Evolutionary conservation across 495 filamentous ascomycete genomes (phyloP).

Genomic region (Tetracladium marchalianum): DNA sequence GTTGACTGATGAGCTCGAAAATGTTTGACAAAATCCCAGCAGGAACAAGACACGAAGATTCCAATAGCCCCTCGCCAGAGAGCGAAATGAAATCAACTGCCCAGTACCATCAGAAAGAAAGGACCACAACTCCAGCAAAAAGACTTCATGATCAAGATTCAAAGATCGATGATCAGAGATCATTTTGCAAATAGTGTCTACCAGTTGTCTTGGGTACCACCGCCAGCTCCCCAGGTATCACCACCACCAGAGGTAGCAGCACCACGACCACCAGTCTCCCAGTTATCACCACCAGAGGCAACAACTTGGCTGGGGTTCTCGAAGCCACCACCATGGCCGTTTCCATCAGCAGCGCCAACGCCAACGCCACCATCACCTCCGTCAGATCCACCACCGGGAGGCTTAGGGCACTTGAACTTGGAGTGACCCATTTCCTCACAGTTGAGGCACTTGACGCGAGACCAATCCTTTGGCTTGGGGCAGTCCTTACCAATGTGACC

Average conservation of each 20-base stretch:
- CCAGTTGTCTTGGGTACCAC: not conserved
- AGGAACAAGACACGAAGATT: too few relatives aligned
- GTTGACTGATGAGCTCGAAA: too few relatives aligned
- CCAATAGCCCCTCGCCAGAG: too few relatives aligned
- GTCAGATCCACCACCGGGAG: not conserved
- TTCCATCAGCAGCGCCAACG: not conserved
- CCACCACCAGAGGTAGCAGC: not conserved
- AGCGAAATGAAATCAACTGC: too few relatives aligned
- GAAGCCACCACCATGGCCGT: not conserved
- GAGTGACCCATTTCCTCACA: slow-evolving; percentile 18
- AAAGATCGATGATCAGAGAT: too few relatives aligned
- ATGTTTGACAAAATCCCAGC: too few relatives aligned
- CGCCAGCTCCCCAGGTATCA: not conserved
- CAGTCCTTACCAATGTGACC: slow-evolving; percentile 71
- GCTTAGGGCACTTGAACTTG: slow-evolving; percentile 15
- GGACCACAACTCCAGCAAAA: too few relatives aligned
- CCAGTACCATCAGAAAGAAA: too few relatives aligned
- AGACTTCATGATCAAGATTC: too few relatives aligned
- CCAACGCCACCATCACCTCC: not conserved
- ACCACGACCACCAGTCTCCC: not conserved
- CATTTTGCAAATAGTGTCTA: too few relatives aligned
- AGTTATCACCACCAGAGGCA: not conserved
- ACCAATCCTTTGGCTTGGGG: slow-evolving; percentile 59
- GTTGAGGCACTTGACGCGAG: slow-evolving; percentile 16
- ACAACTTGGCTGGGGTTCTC: not conserved